Evolutionary conservation across 345 rosid genomes (phyloP).

Genomic region (Melaleuca alternifolia): DNA sequence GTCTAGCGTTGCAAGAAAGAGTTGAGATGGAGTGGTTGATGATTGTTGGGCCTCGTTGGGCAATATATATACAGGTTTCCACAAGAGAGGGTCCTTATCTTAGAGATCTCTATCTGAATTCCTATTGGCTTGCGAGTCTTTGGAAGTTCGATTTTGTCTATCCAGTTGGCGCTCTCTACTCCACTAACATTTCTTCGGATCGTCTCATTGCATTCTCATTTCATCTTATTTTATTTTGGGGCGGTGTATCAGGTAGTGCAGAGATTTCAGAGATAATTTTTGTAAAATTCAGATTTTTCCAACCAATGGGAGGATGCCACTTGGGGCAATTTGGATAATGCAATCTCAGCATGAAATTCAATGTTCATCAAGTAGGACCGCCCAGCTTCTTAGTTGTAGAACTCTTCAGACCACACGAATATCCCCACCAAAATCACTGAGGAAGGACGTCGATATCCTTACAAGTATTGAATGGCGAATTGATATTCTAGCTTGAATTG

Average conservation of each 20-base stretch:
- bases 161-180: conserved; percentile 7
- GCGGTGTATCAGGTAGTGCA: not conserved
- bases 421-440: not conserved
- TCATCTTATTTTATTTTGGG: not conserved
- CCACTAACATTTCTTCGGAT: not conserved
- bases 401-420: not conserved
- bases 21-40: not conserved
- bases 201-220: not conserved
- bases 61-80: not conserved
- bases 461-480: not conserved
- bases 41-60: not conserved
- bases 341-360: not conserved
- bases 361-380: not conserved
- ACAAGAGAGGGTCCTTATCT: conserved; percentile 12
- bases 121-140: not conserved
- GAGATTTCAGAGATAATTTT: not conserved
- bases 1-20: not conserved
- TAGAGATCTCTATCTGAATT: conserved; percentile 11
- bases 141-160: not conserved
- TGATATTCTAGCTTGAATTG: not conserved
- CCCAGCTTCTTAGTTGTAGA: not conserved
- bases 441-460: not conserved
- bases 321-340: not conserved
- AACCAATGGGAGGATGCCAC: not conserved
- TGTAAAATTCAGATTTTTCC: not conserved